These are phyloP conservation scores for Phoma herbarum DNA, from an alignment of 2,329 filamentous ascomycete genomes.

Conservation along the genomic window DNA sequence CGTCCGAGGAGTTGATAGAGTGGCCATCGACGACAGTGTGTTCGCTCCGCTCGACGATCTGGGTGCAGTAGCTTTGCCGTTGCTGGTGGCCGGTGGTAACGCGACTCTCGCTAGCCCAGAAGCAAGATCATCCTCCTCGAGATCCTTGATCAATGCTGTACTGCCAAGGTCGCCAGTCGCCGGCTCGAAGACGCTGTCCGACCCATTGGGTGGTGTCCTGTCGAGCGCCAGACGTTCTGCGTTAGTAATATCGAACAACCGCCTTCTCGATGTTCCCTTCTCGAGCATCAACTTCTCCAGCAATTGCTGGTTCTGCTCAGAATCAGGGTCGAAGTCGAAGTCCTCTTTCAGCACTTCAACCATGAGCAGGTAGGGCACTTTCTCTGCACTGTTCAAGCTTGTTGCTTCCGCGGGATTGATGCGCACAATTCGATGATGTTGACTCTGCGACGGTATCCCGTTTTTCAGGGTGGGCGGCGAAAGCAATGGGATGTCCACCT, in stretches of 20 bases:
- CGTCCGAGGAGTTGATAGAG: slow-evolving; percentile 71
- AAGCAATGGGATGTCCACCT: slow-evolving; percentile 84
- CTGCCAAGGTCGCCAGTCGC: slow-evolving; percentile 78
- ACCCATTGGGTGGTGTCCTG: slow-evolving; percentile 54
- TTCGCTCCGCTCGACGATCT: slow-evolving; percentile 70
- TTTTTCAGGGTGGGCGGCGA: slow-evolving; percentile 78
- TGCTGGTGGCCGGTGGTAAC: slow-evolving; percentile 32
- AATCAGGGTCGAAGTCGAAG: slow-evolving; percentile 82
- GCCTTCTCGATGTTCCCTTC: slow-evolving; percentile 64
- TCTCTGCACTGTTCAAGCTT: slow-evolving; percentile 85
- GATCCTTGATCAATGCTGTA: slow-evolving; percentile 71
- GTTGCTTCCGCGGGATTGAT: slow-evolving; percentile 86
- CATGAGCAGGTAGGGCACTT: slow-evolving; percentile 86
- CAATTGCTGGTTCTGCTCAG: slow-evolving; percentile 74
- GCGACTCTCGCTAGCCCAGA: slow-evolving; percentile 44
- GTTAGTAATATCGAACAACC: slow-evolving; percentile 67
- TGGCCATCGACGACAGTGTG: slow-evolving; percentile 67
- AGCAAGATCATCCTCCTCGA: slow-evolving; percentile 56
- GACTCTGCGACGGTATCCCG: slow-evolving; percentile 76
- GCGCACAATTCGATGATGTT: slow-evolving; percentile 82
- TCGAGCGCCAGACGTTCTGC: slow-evolving; percentile 61
- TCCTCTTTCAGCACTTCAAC: slow-evolving; percentile 83
- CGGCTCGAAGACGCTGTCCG: slow-evolving; percentile 86
- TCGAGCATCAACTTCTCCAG: slow-evolving; percentile 71
- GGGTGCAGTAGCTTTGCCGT: slow-evolving; percentile 52